phyloP scores from a whole-genome alignment of 2,329 filamentous ascomycete species.

The Fusarium albosuccineum region DNA sequence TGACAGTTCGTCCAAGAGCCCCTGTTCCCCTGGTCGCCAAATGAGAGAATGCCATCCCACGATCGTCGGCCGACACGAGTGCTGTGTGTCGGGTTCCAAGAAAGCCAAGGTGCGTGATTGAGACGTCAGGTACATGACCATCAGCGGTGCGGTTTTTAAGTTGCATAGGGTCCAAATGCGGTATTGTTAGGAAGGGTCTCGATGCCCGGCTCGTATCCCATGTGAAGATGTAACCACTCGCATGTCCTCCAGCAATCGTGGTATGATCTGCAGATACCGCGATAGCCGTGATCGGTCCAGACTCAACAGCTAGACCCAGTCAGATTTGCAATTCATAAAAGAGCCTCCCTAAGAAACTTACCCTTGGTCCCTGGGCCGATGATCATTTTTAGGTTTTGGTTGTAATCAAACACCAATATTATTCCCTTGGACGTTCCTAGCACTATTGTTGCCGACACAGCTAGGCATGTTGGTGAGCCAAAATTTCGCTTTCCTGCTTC shows the following conservation, averaged over 20 bases:
- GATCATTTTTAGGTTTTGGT: constrained; percentile 93
- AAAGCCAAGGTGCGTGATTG: constrained; percentile 93
- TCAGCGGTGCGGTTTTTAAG: constrained; percentile 76
- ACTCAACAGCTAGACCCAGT: constrained; percentile 80
- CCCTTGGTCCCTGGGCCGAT: constrained; percentile 94
- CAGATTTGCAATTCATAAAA: constrained; percentile 37
- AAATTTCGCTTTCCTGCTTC: constrained; percentile 94
- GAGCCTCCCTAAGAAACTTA: constrained; percentile 52
- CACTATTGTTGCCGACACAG: constrained; percentile 88
- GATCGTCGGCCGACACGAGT: constrained; percentile 92
- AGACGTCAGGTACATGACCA: constrained; percentile 83
- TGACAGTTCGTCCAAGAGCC: constrained; percentile 85
- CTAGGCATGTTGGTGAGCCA: constrained; percentile 89
- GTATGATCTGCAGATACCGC: constrained; percentile 95
- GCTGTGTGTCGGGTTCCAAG: constrained; percentile 94
- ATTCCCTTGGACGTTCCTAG: constrained; percentile 95
- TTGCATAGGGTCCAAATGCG: constrained; percentile 77
- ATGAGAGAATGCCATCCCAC: constrained; percentile 98
- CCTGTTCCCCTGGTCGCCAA: constrained; percentile 92
- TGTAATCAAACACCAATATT: constrained; percentile 96
- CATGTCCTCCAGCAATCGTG: constrained; percentile 90
- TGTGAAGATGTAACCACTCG: constrained; percentile 91
- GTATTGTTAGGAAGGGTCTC: constrained; percentile 88
- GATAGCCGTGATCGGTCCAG: constrained; percentile 86
- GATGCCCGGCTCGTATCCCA: constrained; percentile 92